phyloP scores from a whole-genome alignment of 192 early-diverging fungal genomes.

The Coemansia sp. region DNA sequence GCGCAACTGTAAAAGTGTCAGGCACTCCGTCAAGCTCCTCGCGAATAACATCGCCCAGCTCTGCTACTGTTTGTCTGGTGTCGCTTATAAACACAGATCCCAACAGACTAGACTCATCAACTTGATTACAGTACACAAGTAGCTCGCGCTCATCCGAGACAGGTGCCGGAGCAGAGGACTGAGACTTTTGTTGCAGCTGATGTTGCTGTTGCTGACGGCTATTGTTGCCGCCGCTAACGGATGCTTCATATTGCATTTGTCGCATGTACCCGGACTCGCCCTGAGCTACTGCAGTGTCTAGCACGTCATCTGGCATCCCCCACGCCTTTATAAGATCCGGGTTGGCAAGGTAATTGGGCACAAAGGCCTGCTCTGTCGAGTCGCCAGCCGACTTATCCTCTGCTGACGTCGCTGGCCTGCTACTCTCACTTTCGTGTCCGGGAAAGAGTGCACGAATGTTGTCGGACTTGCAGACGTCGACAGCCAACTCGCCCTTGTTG shows the following conservation, averaged over 20 bases:
- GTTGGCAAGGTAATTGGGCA: slow-evolving; percentile 66
- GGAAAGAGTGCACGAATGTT: slow-evolving; percentile 53
- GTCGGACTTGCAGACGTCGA: slow-evolving; percentile 63
- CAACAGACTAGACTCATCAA: slow-evolving; percentile 57
- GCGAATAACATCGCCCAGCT: slow-evolving; percentile 29
- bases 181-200: not conserved
- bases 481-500: slow-evolving; percentile 64
- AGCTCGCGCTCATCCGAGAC: slow-evolving; percentile 57
- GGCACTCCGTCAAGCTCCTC: slow-evolving; percentile 64
- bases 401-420: not conserved
- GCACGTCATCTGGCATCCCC: slow-evolving; percentile 62
- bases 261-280: slow-evolving; percentile 41
- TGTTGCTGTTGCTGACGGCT: not conserved
- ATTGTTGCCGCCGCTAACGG: slow-evolving; percentile 15
- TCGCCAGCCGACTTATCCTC: not conserved
- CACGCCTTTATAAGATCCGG: slow-evolving; percentile 72
- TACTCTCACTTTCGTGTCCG: slow-evolving; percentile 8
- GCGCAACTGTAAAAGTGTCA: slow-evolving; percentile 46
- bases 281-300: slow-evolving; percentile 15
- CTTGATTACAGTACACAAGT: slow-evolving; percentile 56
- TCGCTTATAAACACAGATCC: slow-evolving; percentile 61
- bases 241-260: slow-evolving; percentile 42
- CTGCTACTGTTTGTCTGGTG: slow-evolving; percentile 22
- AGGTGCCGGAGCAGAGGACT: not conserved
- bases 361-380: slow-evolving; percentile 24